Percentiles rank a stretch among this genome's conserved stretches.
These are phyloP conservation scores for Dendrobium officinale DNA, from an alignment of 106 monocot genomes.

Conservation along the genomic window DNA sequence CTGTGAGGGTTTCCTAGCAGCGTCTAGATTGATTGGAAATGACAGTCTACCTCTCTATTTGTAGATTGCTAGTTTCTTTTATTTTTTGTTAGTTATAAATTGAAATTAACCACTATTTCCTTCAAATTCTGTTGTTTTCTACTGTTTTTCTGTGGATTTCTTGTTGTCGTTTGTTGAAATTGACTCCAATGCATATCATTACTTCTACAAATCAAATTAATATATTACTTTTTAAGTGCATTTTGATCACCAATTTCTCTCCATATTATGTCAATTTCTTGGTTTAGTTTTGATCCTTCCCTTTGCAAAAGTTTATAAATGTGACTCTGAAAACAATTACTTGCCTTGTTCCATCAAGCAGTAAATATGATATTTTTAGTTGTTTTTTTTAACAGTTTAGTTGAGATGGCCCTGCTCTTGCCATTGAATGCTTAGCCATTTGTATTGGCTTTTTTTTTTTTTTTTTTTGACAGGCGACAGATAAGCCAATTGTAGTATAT, in stretches of 20 bases:
- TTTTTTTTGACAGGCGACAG: constrained; percentile 38
- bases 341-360: not conserved
- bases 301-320: not conserved
- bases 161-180: no score
- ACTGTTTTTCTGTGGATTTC: no score
- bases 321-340: not conserved
- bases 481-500: constrained; percentile 82
- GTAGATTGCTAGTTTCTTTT: no score
- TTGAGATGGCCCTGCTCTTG: not conserved
- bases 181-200: not conserved
- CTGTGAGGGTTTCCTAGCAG: no score
- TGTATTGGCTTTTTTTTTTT: not conserved
- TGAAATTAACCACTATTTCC: no score
- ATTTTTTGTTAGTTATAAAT: no score
- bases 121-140: no score
- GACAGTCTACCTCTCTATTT: no score
- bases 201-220: not conserved
- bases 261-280: not conserved
- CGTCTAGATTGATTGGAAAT: no score
- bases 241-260: not conserved
- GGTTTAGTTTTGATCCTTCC: not conserved
- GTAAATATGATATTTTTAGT: not conserved
- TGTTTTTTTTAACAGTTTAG: not conserved
- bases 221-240: not conserved
- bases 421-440: not conserved